These are phyloP conservation scores for Rosa multiflora DNA, from an alignment of 306 rosid species.

Conservation along the genomic window DNA sequence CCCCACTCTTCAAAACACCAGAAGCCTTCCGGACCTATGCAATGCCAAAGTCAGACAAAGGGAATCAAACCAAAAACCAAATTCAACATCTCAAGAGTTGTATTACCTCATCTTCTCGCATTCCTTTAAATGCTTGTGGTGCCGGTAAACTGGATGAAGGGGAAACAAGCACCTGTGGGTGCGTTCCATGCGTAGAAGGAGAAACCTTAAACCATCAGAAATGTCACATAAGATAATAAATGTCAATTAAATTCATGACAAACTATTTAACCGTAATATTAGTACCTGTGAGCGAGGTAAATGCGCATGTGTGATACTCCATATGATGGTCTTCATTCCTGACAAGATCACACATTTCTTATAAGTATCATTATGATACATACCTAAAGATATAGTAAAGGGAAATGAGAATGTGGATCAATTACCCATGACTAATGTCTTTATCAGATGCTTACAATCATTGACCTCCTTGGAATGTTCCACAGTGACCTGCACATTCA, in stretches of 20 bases:
- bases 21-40: constrained; percentile 89
- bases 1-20: constrained; percentile 95
- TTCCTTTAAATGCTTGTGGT: constrained; percentile 83
- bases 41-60: constrained; percentile 32
- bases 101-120: constrained; percentile 98
- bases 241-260: constrained; percentile 24
- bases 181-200: constrained; percentile 45
- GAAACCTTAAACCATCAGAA: constrained; percentile 55
- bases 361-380: background rate
- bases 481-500: constrained; percentile 82
- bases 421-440: constrained; percentile 98
- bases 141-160: constrained; percentile 72
- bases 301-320: constrained; percentile 99
- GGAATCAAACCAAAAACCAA: constrained; percentile 24
- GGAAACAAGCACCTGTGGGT: constrained; percentile 71
- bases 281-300: constrained; percentile 90
- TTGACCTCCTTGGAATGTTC: constrained; percentile 94
- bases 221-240: constrained; percentile 29
- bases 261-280: constrained; percentile 17
- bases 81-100: constrained; percentile 15
- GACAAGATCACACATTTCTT: constrained; percentile 11
- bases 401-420: constrained; percentile 24
- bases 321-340: constrained; percentile 99
- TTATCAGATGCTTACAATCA: constrained; percentile 93
- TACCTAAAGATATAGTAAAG: background rate